Evolutionary conservation across 192 early-diverging fungal species (phyloP).

Genomic region (Oehlia diaphana): DNA sequence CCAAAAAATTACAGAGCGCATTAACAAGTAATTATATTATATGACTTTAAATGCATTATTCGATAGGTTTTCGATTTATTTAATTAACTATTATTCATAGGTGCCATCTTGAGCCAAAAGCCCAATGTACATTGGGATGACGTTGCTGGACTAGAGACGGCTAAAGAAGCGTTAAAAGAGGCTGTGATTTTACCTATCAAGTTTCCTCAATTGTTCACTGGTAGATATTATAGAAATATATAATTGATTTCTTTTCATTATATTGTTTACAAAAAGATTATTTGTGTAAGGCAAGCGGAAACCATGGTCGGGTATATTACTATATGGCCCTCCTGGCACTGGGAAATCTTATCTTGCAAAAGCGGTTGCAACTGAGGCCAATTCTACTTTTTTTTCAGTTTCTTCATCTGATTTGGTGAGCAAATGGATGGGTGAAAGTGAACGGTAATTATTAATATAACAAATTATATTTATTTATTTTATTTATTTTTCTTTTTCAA

Average conservation of each 20-base stretch:
- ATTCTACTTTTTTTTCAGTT: slow-evolving; percentile 95
- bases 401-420: slow-evolving; percentile 97
- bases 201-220: slow-evolving; percentile 95
- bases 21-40: slow-evolving; percentile 31
- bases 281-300: slow-evolving; percentile 70
- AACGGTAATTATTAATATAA: slow-evolving; percentile 43
- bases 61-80: neutral
- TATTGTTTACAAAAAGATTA: neutral
- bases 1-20: slow-evolving; percentile 48
- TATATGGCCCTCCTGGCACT: slow-evolving; percentile 98
- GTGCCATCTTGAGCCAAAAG: slow-evolving; percentile 92
- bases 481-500: too few species aligned
- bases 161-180: slow-evolving; percentile 97
- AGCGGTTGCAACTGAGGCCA: slow-evolving; percentile 96
- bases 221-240: slow-evolving; percentile 24
- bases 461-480: too few species aligned
- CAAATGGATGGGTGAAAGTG: slow-evolving; percentile 99
- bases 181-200: slow-evolving; percentile 98
- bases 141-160: slow-evolving; percentile 92
- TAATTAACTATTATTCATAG: slow-evolving; percentile 27
- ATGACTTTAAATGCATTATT: neutral
- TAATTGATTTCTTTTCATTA: neutral
- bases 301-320: slow-evolving; percentile 95
- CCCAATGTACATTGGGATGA: slow-evolving; percentile 98
- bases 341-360: slow-evolving; percentile 97